Evolutionary conservation across 345 rosid species (phyloP).

Genomic region (Rhizophora apiculata): DNA sequence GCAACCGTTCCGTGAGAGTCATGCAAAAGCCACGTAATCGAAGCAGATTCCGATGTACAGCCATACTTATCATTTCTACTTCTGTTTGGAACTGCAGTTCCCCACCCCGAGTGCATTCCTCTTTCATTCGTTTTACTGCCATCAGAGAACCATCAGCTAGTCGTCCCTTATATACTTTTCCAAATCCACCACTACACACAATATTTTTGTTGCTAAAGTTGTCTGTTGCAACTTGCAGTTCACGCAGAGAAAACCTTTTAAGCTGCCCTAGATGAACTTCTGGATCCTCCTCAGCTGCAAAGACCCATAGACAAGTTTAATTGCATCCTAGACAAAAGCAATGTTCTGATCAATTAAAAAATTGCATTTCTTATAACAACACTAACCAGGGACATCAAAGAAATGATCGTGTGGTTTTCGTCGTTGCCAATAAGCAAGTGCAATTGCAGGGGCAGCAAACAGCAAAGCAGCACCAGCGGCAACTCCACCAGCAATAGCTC

Average conservation of each 20-base stretch:
- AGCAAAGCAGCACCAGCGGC: conserved; percentile 96
- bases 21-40: conserved; percentile 90
- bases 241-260: conserved; percentile 79
- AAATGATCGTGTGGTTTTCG: conserved; percentile 81
- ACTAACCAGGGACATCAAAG: conserved; percentile 94
- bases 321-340: not conserved
- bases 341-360: conserved; percentile 4
- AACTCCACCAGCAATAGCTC: conserved; percentile 94
- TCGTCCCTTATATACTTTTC: conserved; percentile 88
- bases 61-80: conserved; percentile 95
- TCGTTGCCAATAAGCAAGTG: conserved; percentile 68
- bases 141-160: conserved; percentile 69
- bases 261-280: conserved; percentile 92
- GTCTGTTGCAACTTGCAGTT: conserved; percentile 83
- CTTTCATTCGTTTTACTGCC: conserved; percentile 86
- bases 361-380: not conserved
- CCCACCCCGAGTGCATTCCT: conserved; percentile 81
- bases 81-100: conserved; percentile 92
- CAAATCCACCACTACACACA: conserved; percentile 87
- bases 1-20: conserved; percentile 89
- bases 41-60: conserved; percentile 88
- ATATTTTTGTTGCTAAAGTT: conserved; percentile 63
- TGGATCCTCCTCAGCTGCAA: conserved; percentile 94
- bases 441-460: conserved; percentile 89
- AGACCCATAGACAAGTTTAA: conserved; percentile 14